phyloP scores from a whole-genome alignment of 2,329 filamentous ascomycete genomes.

The Karstenula rhodostoma region DNA sequence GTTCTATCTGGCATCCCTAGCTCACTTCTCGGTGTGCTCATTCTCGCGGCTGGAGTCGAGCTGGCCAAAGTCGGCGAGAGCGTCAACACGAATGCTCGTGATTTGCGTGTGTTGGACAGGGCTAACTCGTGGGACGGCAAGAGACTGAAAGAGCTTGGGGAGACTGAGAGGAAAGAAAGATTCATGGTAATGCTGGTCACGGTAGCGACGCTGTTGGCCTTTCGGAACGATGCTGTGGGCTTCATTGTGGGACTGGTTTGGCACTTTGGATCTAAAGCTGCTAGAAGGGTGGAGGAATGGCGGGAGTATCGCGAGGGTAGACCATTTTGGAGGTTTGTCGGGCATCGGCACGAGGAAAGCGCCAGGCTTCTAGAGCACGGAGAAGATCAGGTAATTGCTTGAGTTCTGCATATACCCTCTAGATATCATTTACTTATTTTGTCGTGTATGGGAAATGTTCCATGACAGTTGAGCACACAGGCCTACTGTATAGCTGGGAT shows the following conservation, averaged over 20 bases:
- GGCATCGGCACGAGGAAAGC: slow-evolving; percentile 32
- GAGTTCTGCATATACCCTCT: slow-evolving; percentile 15
- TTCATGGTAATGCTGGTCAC: slow-evolving; percentile 94
- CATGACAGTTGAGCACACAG: too few species aligned
- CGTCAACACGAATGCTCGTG: slow-evolving; percentile 76
- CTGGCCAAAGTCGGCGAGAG: slow-evolving; percentile 84
- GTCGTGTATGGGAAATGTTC: neutral
- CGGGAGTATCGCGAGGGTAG: slow-evolving; percentile 25
- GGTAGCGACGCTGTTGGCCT: slow-evolving; percentile 80
- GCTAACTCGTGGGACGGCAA: slow-evolving; percentile 47
- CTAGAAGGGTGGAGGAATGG: slow-evolving; percentile 35
- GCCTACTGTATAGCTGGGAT: too few species aligned
- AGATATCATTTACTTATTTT: neutral
- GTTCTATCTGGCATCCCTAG: slow-evolving; percentile 78
- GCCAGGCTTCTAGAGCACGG: slow-evolving; percentile 35
- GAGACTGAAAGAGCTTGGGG: slow-evolving; percentile 63
- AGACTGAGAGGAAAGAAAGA: slow-evolving; percentile 74
- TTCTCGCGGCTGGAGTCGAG: slow-evolving; percentile 88
- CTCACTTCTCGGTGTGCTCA: slow-evolving; percentile 83
- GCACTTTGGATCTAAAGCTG: slow-evolving; percentile 68
- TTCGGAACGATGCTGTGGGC: slow-evolving; percentile 88
- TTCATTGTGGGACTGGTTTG: slow-evolving; percentile 84
- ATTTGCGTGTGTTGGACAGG: slow-evolving; percentile 56
- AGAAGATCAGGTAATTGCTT: slow-evolving; percentile 39
- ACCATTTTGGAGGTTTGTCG: slow-evolving; percentile 35